Evolutionary conservation across 768 basidiomycete species (phyloP).

Genomic region (Amanita exitialis): DNA sequence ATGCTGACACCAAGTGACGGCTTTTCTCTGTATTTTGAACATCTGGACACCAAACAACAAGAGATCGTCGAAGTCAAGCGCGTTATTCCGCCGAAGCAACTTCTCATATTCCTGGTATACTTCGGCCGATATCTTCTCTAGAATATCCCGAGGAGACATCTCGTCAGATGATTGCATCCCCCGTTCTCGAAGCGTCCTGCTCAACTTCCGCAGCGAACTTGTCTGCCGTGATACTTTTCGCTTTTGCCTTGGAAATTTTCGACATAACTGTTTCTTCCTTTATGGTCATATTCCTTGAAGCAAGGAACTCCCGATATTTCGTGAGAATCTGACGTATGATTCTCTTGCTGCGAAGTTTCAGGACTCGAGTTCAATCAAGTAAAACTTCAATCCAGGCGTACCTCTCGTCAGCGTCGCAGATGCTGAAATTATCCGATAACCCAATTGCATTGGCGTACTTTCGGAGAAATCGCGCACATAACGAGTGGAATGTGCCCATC

Average conservation of each 20-base stretch:
- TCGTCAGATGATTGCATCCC: conserved; percentile 9
- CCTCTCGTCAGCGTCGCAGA: conserved; percentile 79
- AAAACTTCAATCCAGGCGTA: conserved; percentile 17
- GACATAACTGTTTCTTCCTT: conserved; percentile 46
- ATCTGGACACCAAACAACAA: conserved; percentile 62
- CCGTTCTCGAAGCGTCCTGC: conserved; percentile 10
- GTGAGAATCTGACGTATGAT: conserved; percentile 52
- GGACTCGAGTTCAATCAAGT: conserved; percentile 3
- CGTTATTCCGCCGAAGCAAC: conserved; percentile 48
- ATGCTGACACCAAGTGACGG: conserved; percentile 52
- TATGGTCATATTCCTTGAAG: conserved; percentile 34
- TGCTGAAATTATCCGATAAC: conserved; percentile 66
- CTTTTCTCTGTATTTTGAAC: conserved; percentile 38
- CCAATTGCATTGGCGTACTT: conserved; percentile 49
- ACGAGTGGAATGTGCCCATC: conserved; percentile 73
- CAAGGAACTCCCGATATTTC: conserved; percentile 36
- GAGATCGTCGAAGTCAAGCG: conserved; percentile 84
- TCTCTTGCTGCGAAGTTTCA: conserved; percentile 43
- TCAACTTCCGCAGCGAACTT: conserved; percentile 25
- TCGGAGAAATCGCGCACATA: conserved; percentile 65
- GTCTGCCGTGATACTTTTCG: conserved; percentile 48
- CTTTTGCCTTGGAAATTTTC: conserved; percentile 68
- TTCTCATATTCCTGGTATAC: conserved; percentile 62
- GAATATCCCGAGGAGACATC: conserved; percentile 9
- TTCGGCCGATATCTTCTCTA: conserved; percentile 31